Base-by-base conservation (phyloP, 148 eudicot species). In the Silene latifolia region DNA sequence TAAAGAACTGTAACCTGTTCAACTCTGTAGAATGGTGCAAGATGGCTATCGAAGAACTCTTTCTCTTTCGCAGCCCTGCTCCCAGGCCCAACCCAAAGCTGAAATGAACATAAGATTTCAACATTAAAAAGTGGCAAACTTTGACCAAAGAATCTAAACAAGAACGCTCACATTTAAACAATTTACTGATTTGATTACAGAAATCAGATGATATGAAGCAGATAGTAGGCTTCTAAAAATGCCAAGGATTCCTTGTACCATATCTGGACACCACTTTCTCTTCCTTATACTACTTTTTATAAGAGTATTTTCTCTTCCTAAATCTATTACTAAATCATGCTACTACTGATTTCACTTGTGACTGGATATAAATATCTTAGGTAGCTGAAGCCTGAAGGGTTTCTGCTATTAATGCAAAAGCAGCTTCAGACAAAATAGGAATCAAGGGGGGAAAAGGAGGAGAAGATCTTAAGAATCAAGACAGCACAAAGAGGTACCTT, bases 81-180 rank as follows among this genome's bases (percentile, higher is more conserved):
- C 63, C 97, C 97, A 72, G 83, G 93, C 44, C 95, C 98, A 42
- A 96, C 99, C 99, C 99, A 96, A 60, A 96, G 96, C 99, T 96
- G 90, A 82, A 87, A 87, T 13, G 12, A 5, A 24, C 17, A 69
- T 47, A 59, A 79, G 72, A 76, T 27, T 42, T 47, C 46, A 70
- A 64, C 35, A 67, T 27, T 60, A 63, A 15, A 73, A 60, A 71
- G 42, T 74, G 68, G 18, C 56, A 12, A 12, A 51, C 18, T 51
- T 51, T 51, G 9, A 62, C 32, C 66, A 62, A 59, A 21, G 1
- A 23, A 8, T 21, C 4, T 8, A 63, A 63, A 27, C 5, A 63
- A 63, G 18, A 10, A 10, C 15, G 10, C 68, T 64, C 46, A 29
- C 42, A 15, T 17, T 63, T 21, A 63, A 27, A 14, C 46, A 63